Conservation (phyloP, 108 stramenopile genomes). For the Chaetoceros tenuissimus region DNA sequence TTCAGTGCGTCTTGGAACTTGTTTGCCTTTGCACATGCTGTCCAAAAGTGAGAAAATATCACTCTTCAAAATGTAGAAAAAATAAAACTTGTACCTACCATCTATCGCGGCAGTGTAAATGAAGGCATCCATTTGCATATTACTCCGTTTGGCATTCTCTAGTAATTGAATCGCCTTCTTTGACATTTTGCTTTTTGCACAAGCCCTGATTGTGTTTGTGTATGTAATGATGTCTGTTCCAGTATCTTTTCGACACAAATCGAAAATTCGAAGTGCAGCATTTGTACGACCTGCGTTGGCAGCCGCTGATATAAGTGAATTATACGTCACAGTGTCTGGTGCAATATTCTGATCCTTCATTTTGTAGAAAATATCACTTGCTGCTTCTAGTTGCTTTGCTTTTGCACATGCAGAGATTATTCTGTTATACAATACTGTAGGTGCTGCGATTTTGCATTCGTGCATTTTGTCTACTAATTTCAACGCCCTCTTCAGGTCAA, state of each 20-base stretch:
- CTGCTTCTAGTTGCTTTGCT: constrained; percentile 32
- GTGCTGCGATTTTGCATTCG: constrained; percentile 19
- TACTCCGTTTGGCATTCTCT: constrained; percentile 48
- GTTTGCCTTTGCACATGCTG: constrained; percentile 56
- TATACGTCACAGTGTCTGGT: constrained; percentile 55
- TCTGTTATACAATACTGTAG: constrained; percentile 45
- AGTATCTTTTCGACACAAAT: constrained; percentile 57
- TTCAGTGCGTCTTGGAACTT: constrained; percentile 51
- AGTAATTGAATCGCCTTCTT: constrained; percentile 50
- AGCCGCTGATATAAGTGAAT: constrained; percentile 52
- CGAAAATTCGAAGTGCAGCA: constrained; percentile 50
- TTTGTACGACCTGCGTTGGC: constrained; percentile 47
- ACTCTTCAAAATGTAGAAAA: background rate
- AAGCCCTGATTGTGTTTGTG: constrained; percentile 70
- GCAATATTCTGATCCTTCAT: constrained; percentile 40
- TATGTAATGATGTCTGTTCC: constrained; percentile 70
- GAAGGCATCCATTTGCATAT: constrained; percentile 52
- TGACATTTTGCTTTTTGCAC: constrained; percentile 47
- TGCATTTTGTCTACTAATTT: constrained; percentile 51
- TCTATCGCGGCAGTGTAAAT: constrained; percentile 76
- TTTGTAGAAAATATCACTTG: constrained; percentile 33
- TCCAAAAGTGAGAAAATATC: constrained; percentile 3
- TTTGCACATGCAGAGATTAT: constrained; percentile 45
- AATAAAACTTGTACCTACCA: constrained; percentile 9
- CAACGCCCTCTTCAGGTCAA: constrained; percentile 40